These are phyloP conservation scores for Salmacisia buchloeana DNA, from an alignment of 1,284 basidiomycete species.

Conservation along the genomic window DNA sequence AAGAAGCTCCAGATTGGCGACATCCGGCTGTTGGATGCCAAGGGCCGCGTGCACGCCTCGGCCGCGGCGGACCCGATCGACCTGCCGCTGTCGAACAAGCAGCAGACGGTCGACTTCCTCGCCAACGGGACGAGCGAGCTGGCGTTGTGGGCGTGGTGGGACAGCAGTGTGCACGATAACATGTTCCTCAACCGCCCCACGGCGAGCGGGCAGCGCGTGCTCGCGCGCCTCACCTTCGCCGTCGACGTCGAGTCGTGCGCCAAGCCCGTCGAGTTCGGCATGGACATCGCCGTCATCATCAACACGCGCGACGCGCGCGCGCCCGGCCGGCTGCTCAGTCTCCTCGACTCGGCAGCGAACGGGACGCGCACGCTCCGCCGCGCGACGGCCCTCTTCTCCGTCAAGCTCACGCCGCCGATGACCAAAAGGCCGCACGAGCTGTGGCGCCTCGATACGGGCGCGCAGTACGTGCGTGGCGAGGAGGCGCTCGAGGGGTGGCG, in stretches of 20 bases:
- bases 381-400: slow-evolving; percentile 72
- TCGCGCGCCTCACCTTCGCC: slow-evolving; percentile 71
- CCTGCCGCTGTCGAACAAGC: slow-evolving; percentile 29
- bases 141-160: slow-evolving; percentile 63
- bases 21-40: slow-evolving; percentile 74
- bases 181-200: slow-evolving; percentile 79
- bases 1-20: slow-evolving; percentile 73
- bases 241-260: slow-evolving; percentile 76
- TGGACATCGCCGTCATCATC: slow-evolving; percentile 83
- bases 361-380: slow-evolving; percentile 55
- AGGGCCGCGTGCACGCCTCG: slow-evolving; percentile 72
- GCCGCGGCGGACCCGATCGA: slow-evolving; percentile 50
- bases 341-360: slow-evolving; percentile 29
- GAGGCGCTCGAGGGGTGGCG: slow-evolving; percentile 73
- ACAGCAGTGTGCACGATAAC: slow-evolving; percentile 85
- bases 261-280: slow-evolving; percentile 74
- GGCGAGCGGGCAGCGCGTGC: slow-evolving; percentile 66
- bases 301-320: slow-evolving; percentile 77
- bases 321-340: slow-evolving; percentile 70
- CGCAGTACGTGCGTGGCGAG: slow-evolving; percentile 87
- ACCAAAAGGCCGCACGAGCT: slow-evolving; percentile 81
- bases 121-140: slow-evolving; percentile 35
- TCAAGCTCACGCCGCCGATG: slow-evolving; percentile 74
- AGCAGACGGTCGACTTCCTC: slow-evolving; percentile 32
- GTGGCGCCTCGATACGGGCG: slow-evolving; percentile 88